These are phyloP conservation scores for Pleurotus citrinopileatus DNA, from an alignment of 768 basidiomycete species.

Conservation along the genomic window DNA sequence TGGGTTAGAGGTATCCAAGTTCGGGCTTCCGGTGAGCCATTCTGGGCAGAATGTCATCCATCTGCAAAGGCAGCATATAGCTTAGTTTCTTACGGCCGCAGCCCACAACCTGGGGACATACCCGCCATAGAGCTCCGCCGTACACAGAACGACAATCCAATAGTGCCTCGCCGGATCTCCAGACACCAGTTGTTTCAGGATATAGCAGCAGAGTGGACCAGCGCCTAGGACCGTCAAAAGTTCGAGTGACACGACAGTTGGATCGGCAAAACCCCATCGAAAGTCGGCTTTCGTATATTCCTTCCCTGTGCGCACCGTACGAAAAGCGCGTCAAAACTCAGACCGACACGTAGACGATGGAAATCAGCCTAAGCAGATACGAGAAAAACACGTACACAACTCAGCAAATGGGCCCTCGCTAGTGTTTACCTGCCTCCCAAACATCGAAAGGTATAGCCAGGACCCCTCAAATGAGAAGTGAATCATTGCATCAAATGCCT, in stretches of 20 bases:
- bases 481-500: constrained; percentile 81
- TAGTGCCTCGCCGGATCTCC: constrained; percentile 68
- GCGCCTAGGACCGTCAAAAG: constrained; percentile 78
- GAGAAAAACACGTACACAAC: constrained; percentile 55
- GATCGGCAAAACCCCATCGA: constrained; percentile 79
- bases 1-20: constrained; percentile 65
- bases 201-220: constrained; percentile 72
- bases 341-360: not conserved
- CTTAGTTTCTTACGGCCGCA: no score
- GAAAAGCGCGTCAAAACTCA: not conserved
- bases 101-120: constrained; percentile 26
- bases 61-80: constrained; percentile 26
- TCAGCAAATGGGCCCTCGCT: constrained; percentile 68
- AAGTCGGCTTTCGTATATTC: constrained; percentile 80
- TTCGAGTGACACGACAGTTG: constrained; percentile 80
- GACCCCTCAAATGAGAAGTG: constrained; percentile 80
- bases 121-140: constrained; percentile 79
- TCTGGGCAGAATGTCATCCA: constrained; percentile 92
- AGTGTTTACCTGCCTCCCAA: constrained; percentile 70
- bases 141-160: constrained; percentile 79
- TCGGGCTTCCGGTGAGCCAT: constrained; percentile 76
- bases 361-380: not conserved
- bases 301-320: constrained; percentile 47
- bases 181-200: constrained; percentile 61
- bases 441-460: constrained; percentile 74